A percentile compares a stretch with the other conserved stretches of the same genome.
Evolutionary conservation across 768 basidiomycete genomes (phyloP).

Genomic region (Epithele typhae): DNA sequence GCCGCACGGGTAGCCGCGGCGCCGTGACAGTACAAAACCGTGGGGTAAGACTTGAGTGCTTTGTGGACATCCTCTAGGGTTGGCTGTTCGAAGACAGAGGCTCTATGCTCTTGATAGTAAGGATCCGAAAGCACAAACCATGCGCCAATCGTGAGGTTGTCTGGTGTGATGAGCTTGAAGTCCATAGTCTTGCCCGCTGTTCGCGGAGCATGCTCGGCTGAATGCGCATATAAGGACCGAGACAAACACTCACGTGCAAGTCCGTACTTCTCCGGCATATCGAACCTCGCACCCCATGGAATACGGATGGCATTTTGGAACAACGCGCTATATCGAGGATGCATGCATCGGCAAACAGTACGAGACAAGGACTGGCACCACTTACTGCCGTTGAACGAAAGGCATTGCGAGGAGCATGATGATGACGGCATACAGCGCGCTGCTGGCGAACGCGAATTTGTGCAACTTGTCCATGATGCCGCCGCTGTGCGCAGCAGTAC

Average conservation of each 20-base stretch:
- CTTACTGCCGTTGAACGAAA: slow-evolving; percentile 23
- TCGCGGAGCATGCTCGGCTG: background rate
- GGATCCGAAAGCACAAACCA: slow-evolving; percentile 78
- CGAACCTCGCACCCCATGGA: slow-evolving; percentile 61
- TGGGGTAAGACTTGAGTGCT: slow-evolving; percentile 59
- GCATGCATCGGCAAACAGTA: slow-evolving; percentile 28
- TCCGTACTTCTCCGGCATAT: slow-evolving; percentile 72
- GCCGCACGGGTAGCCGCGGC: slow-evolving; percentile 81
- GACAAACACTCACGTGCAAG: slow-evolving; percentile 59
- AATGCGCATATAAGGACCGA: background rate
- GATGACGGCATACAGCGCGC: slow-evolving; percentile 47
- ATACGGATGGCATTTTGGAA: slow-evolving; percentile 66
- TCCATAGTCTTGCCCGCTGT: slow-evolving; percentile 77
- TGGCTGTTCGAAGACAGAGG: slow-evolving; percentile 27
- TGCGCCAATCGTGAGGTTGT: slow-evolving; percentile 78
- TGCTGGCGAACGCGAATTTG: slow-evolving; percentile 35
- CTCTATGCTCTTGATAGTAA: slow-evolving; percentile 49
- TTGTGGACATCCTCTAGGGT: slow-evolving; percentile 40
- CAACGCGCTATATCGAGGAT: slow-evolving; percentile 50
- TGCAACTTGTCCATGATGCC: slow-evolving; percentile 26
- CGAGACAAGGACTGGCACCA: background rate
- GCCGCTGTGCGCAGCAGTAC: background rate
- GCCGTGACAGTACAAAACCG: slow-evolving; percentile 90
- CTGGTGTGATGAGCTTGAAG: slow-evolving; percentile 62
- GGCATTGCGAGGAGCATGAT: slow-evolving; percentile 49